Percentiles rank a stretch among this genome's conserved stretches.
These are phyloP conservation scores for Monosporascus sp. DNA, from an alignment of 2,329 filamentous ascomycete species.

Conservation along the genomic window DNA sequence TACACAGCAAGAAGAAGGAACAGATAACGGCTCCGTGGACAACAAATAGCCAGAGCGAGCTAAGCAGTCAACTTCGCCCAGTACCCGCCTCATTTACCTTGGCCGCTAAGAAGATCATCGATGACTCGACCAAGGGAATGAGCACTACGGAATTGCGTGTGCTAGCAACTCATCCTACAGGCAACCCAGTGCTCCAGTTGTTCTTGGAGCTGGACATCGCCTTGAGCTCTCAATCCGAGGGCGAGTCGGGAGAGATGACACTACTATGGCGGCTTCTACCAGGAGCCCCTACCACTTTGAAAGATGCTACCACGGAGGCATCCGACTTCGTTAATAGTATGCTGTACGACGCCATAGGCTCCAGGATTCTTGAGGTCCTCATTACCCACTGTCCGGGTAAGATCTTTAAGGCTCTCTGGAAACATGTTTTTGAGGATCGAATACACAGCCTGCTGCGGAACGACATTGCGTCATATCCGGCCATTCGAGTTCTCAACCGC, in stretches of 20 bases:
- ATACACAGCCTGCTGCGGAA: constrained; percentile 81
- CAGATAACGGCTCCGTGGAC: constrained; percentile 60
- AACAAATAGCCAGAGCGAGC: constrained; percentile 44
- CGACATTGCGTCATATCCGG: constrained; percentile 84
- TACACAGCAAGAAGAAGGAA: constrained; percentile 92
- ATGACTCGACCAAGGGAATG: constrained; percentile 67
- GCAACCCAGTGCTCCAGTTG: constrained; percentile 89
- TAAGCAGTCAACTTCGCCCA: constrained; percentile 39
- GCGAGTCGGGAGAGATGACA: constrained; percentile 34
- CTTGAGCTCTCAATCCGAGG: constrained; percentile 61
- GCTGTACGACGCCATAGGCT: constrained; percentile 86
- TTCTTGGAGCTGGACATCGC: constrained; percentile 81
- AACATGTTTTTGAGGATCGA: constrained; percentile 70
- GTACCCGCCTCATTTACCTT: constrained; percentile 76
- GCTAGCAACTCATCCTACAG: constrained; percentile 81
- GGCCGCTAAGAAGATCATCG: constrained; percentile 77
- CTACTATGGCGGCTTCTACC: constrained; percentile 76
- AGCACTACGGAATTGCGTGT: constrained; percentile 77
- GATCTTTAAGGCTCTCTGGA: constrained; percentile 83
- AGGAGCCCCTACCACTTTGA: constrained; percentile 64
- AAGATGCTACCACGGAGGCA: constrained; percentile 67
- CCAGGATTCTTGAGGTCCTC: constrained; percentile 82
- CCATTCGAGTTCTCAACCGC: constrained; percentile 74
- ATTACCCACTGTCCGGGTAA: constrained; percentile 77
- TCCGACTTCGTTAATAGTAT: constrained; percentile 76